Percentiles rank a stretch among this genome's conserved stretches.
Evolutionary conservation across 2,329 filamentous ascomycete species (phyloP).

Genomic region (Claviceps purpurea): DNA sequence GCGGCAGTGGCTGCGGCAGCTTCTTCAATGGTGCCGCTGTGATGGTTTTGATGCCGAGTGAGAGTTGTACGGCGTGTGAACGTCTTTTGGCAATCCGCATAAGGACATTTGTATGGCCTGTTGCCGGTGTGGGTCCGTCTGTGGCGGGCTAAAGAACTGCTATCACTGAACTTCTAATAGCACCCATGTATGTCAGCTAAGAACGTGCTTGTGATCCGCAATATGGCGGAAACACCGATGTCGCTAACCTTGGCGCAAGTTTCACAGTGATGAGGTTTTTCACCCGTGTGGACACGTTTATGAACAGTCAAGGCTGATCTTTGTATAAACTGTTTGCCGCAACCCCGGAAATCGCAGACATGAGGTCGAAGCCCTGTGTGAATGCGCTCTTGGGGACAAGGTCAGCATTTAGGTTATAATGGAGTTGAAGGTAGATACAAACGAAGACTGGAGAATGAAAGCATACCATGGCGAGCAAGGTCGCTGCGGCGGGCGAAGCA

Average conservation of each 20-base stretch:
- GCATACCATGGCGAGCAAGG: constrained; percentile 82
- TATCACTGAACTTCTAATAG: constrained; percentile 81
- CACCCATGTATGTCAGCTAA: background rate
- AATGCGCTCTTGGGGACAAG: constrained; percentile 63
- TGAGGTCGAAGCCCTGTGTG: constrained; percentile 86
- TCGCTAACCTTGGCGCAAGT: constrained; percentile 77
- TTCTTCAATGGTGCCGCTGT: constrained; percentile 90
- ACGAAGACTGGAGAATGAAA: background rate
- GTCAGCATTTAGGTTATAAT: background rate
- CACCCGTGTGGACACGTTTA: constrained; percentile 87
- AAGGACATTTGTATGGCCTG: constrained; percentile 93
- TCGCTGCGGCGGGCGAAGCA: constrained; percentile 89
- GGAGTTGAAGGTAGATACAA: background rate
- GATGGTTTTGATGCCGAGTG: constrained; percentile 90
- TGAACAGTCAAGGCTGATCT: constrained; percentile 91
- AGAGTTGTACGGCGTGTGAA: constrained; percentile 92
- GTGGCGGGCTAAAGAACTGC: constrained; percentile 84
- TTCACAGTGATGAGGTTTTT: constrained; percentile 97
- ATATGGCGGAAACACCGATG: background rate
- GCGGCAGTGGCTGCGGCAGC: constrained; percentile 80
- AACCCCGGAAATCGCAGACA: constrained; percentile 76
- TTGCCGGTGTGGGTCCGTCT: constrained; percentile 91
- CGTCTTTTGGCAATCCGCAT: constrained; percentile 94
- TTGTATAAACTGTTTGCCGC: constrained; percentile 95
- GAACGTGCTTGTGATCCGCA: no score